Base-by-base conservation (phyloP, 75 land plant species). In the Picea sitchensis region DNA sequence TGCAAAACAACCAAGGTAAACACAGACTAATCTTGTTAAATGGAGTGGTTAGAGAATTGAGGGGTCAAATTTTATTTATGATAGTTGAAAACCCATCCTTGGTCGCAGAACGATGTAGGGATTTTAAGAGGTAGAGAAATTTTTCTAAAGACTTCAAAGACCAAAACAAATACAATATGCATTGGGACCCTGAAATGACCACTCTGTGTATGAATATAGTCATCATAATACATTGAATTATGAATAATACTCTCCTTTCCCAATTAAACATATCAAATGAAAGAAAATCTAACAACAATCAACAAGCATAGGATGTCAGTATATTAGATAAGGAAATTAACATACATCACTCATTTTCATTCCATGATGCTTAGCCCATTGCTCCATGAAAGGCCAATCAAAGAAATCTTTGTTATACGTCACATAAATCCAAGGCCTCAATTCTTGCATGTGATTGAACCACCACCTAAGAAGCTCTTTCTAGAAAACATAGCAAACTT, bases 351-450 rank as follows among this genome's bases (percentile, higher is more conserved):
- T 87, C 98, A 96, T 91, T 62, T 79, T 90, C 76, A 94, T 79
- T 36, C 94, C 95, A 87, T 96, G 92, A 84, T 90, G 83, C 15
- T 86, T 86, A 58, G 98, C 95, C 78, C 99, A 84, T 32, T 79
- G 83, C 80, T 96, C 94, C 69, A 96, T 14, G 75, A 96, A 94
- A 72, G 99, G 99, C 99, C 99, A 96, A 81, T 96, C 98, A 89
- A 96, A 96, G 73, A 90, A 94, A 83, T 96, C 99, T 64, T 98
- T 98, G 69, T 96, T 96, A 84, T 96, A 96, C 11, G 98, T 94
- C 44, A 96, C 99, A 86, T 92, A 96, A 31, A 96, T 90, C 73
- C 92, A 91, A 79, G 99, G 98, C 78, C 92, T 94, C 62, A 92
- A 89, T 80, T 90, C 99, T 77, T 79, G 91, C 98, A 96, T 96